Percentiles rank a stretch among this genome's conserved stretches.
Evolutionary conservation across 208 protist species (phyloP).

Genomic region (Phytomonas sp.): DNA sequence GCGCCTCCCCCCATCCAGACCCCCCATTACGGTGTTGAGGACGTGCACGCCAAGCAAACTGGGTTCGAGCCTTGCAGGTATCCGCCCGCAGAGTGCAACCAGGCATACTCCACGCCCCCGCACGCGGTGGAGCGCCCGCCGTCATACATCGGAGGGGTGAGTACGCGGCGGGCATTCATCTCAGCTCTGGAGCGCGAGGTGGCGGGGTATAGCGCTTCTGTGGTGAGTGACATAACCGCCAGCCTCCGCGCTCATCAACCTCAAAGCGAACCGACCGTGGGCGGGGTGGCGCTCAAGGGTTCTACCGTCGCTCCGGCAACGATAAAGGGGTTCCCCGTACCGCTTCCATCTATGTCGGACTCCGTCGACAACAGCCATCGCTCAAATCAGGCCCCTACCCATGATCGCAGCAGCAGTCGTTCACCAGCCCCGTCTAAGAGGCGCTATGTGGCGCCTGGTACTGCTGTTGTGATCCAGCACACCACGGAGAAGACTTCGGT

Average conservation of each 20-base stretch:
- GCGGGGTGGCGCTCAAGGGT: background rate
- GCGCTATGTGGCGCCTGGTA: background rate
- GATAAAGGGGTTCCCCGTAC: background rate
- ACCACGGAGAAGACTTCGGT: background rate
- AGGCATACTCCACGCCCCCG: background rate
- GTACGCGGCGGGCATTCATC: background rate
- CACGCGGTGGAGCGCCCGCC: background rate
- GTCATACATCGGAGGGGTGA: background rate
- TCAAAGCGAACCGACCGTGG: background rate
- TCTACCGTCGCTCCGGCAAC: background rate
- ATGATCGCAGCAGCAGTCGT: background rate
- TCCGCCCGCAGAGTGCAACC: background rate
- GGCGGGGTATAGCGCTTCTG: constrained; percentile 3
- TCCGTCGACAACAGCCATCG: background rate
- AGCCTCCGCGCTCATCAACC: background rate
- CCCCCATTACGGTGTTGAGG: background rate
- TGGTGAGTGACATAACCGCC: background rate
- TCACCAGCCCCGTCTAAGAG: background rate
- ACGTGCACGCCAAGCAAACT: background rate
- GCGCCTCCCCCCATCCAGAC: background rate
- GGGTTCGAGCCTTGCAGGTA: background rate
- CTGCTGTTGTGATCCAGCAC: background rate
- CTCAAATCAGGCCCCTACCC: background rate
- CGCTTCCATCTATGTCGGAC: background rate
- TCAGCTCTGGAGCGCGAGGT: constrained; percentile 5